Percentiles rank a stretch among this genome's conserved stretches.
phyloP scores from a whole-genome alignment of 2,329 filamentous ascomycete species.

The Exophiala calicioides region DNA sequence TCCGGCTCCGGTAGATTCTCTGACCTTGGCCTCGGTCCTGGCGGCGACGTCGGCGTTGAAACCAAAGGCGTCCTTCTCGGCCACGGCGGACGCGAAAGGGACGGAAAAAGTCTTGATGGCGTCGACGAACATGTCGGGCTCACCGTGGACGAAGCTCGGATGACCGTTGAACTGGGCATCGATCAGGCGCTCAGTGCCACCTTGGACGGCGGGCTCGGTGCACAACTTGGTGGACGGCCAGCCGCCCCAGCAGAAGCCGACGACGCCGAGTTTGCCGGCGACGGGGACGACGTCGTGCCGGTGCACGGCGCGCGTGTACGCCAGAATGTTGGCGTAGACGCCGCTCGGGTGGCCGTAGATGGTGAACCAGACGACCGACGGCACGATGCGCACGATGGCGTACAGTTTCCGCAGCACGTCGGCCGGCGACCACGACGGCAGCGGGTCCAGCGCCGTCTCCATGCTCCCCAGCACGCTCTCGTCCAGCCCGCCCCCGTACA shows the following conservation, averaged over 20 bases:
- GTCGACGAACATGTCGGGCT: constrained; percentile 42
- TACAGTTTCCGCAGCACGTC: constrained; percentile 10
- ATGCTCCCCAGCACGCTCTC: constrained; percentile 18
- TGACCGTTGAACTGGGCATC: constrained; percentile 56
- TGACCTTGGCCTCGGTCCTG: constrained; percentile 24
- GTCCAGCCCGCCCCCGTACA: constrained; percentile 28
- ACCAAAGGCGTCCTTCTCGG: constrained; percentile 47
- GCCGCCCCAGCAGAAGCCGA: constrained; percentile 64
- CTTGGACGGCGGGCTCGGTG: constrained; percentile 35
- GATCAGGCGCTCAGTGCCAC: constrained; percentile 39
- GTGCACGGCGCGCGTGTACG: constrained; percentile 40
- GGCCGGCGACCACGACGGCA: background rate
- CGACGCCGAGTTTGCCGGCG: constrained; percentile 48
- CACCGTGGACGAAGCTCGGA: constrained; percentile 49
- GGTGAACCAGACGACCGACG: constrained; percentile 21
- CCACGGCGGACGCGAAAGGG: constrained; percentile 24
- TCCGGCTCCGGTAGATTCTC: constrained; percentile 10
- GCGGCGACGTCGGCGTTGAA: constrained; percentile 48
- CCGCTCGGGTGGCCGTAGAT: constrained; percentile 30
- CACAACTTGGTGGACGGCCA: constrained; percentile 52
- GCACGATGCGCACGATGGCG: constrained; percentile 8
- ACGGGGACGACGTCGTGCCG: constrained; percentile 30
- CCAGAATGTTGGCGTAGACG: constrained; percentile 35
- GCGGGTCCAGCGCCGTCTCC: constrained; percentile 16
- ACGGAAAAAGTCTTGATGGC: constrained; percentile 21